Conservation (phyloP, 2,329 filamentous ascomycete genomes). For the Aureobasidium vineae region DNA sequence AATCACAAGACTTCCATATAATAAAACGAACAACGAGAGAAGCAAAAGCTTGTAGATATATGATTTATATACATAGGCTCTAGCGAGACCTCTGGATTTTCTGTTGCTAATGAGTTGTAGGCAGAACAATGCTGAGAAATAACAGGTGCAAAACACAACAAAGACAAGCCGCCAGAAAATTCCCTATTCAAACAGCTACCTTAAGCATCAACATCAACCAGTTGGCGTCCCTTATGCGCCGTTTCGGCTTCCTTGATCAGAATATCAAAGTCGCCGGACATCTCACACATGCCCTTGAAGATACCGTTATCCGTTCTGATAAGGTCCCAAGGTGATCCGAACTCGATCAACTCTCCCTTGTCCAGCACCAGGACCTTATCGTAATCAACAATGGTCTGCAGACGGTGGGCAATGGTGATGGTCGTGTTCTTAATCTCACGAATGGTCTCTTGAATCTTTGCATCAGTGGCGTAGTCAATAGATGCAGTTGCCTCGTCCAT, state of each 20-base stretch:
- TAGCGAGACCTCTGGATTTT: neutral
- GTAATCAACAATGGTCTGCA: slow-evolving; percentile 97
- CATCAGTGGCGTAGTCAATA: slow-evolving; percentile 93
- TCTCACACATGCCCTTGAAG: slow-evolving; percentile 68
- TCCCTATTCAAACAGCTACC: neutral
- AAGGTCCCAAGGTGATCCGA: slow-evolving; percentile 82
- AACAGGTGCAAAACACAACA: neutral
- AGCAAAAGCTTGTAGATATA: neutral
- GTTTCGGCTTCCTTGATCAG: slow-evolving; percentile 57
- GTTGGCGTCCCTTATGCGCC: slow-evolving; percentile 45
- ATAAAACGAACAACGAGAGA: accelerated
- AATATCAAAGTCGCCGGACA: slow-evolving; percentile 61
- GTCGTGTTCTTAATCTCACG: slow-evolving; percentile 89
- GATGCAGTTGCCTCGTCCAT: slow-evolving; percentile 99
- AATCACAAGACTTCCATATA: too few species aligned
- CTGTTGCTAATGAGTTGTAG: neutral
- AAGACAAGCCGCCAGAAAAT: neutral
- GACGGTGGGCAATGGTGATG: slow-evolving; percentile 90
- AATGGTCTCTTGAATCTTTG: slow-evolving; percentile 95
- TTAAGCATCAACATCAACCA: slow-evolving; percentile 39
- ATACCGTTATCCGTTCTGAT: slow-evolving; percentile 67
- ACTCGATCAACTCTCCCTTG: slow-evolving; percentile 83
- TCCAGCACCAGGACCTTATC: slow-evolving; percentile 96
- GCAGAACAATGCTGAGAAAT: neutral
- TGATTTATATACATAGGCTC: neutral